Percentiles rank a stretch among this genome's conserved stretches.
Conservation (phyloP, 129 eudicot genomes). For the Ambrosia artemisiifolia region DNA sequence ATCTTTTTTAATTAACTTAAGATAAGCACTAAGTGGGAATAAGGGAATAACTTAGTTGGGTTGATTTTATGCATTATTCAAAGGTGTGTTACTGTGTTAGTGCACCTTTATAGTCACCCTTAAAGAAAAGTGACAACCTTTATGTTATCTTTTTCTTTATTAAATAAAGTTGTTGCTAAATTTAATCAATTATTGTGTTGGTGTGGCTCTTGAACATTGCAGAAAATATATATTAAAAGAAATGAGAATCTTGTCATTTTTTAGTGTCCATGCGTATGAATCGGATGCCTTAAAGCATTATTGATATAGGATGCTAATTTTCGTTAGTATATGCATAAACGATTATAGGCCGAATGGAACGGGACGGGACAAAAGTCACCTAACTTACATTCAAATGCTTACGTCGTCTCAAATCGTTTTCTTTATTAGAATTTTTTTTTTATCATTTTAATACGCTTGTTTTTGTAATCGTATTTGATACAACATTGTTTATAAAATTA, state of each 20-base stretch:
- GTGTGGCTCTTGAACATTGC: slow-evolving; percentile 24
- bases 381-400: not conserved
- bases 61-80: slow-evolving; percentile 34
- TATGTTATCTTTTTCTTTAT: slow-evolving; percentile 24
- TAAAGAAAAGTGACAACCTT: slow-evolving; percentile 29
- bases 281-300: not conserved
- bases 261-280: slow-evolving; percentile 22
- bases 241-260: slow-evolving; percentile 23
- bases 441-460: not conserved
- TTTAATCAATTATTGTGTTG: slow-evolving; percentile 31
- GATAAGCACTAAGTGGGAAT: slow-evolving; percentile 23
- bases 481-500: not conserved
- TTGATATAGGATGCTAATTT: not conserved
- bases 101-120: slow-evolving; percentile 25
- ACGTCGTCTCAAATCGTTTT: not conserved
- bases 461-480: not conserved
- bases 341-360: not conserved
- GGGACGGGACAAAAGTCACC: not conserved
- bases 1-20: slow-evolving; percentile 13
- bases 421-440: not conserved
- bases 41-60: slow-evolving; percentile 23
- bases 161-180: slow-evolving; percentile 25
- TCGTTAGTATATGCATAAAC: not conserved
- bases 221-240: slow-evolving; percentile 20
- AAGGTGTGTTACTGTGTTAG: slow-evolving; percentile 16